Conservation (phyloP, 306 rosid genomes). For the Casuarina equisetifolia region DNA sequence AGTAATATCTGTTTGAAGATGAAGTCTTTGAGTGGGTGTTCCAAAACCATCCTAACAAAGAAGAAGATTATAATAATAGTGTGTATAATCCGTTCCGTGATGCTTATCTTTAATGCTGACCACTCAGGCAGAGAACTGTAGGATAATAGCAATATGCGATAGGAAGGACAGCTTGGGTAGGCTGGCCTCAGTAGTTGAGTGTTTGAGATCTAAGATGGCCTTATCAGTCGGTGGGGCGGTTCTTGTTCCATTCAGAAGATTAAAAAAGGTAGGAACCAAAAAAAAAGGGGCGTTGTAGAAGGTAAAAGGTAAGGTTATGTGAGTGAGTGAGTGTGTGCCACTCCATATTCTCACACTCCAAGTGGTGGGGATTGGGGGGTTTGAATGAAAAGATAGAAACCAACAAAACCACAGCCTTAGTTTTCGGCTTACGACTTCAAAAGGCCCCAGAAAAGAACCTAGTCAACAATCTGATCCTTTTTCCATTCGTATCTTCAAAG, state of each 20-base stretch:
- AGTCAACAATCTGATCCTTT: conserved; percentile 55
- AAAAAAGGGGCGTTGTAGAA: conserved; percentile 14
- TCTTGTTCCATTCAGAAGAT: conserved; percentile 38
- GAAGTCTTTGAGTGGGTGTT: not conserved
- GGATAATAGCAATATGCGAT: conserved; percentile 23
- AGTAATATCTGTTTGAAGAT: not conserved
- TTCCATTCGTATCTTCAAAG: conserved; percentile 22
- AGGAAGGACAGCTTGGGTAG: conserved; percentile 36
- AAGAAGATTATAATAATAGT: not conserved
- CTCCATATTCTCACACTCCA: conserved; percentile 37
- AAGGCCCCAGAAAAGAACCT: conserved; percentile 26
- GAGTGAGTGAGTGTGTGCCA: conserved; percentile 56
- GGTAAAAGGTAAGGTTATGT: conserved; percentile 26
- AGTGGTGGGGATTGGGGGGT: conserved; percentile 37
- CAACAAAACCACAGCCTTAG: conserved; percentile 20
- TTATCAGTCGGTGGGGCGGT: conserved; percentile 61
- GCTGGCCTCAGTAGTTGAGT: conserved; percentile 39
- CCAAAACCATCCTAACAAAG: not conserved
- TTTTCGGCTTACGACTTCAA: conserved; percentile 40
- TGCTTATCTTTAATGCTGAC: conserved; percentile 37
- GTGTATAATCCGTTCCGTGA: conserved; percentile 4
- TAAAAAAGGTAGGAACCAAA: conserved; percentile 1
- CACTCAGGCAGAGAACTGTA: conserved; percentile 28
- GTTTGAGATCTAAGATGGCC: conserved; percentile 38
- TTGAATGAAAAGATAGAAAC: conserved; percentile 19